These are phyloP conservation scores for Kokia cookei DNA, from an alignment of 441 rosid genomes.

Conservation along the genomic window DNA sequence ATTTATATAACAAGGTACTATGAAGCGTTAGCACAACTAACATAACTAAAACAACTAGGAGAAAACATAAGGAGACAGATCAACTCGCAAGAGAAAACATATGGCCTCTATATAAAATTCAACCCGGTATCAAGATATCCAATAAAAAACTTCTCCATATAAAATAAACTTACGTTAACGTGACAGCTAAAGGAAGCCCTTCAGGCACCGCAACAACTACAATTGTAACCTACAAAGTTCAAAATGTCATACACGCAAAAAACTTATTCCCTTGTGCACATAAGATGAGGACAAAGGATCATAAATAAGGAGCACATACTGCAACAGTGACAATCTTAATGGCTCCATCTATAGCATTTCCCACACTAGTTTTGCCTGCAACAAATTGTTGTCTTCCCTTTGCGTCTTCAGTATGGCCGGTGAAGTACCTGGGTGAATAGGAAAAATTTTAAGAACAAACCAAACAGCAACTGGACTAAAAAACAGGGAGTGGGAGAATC, in stretches of 20 bases:
- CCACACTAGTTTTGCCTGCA: slow-evolving; percentile 53
- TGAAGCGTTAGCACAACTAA: neutral
- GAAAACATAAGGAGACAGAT: neutral
- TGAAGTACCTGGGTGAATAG: slow-evolving; percentile 55
- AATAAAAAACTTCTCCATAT: neutral
- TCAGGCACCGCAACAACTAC: slow-evolving; percentile 99
- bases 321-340: slow-evolving; percentile 81
- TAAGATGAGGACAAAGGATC: neutral
- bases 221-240: slow-evolving; percentile 72
- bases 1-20: neutral
- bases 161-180: slow-evolving; percentile 66
- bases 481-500: slow-evolving; percentile 4
- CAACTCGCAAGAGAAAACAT: neutral
- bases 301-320: slow-evolving; percentile 37
- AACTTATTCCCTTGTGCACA: neutral
- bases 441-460: neutral
- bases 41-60: neutral
- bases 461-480: neutral
- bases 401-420: slow-evolving; percentile 57
- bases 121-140: neutral
- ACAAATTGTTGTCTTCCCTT: slow-evolving; percentile 42
- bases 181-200: slow-evolving; percentile 97
- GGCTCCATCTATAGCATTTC: slow-evolving; percentile 64
- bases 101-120: neutral
- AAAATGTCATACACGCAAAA: slow-evolving; percentile 12